Percentiles rank a stretch among this genome's conserved stretches.
Evolutionary conservation across 1,284 basidiomycete species (phyloP).

Genomic region (Ceratobasidium sp.): DNA sequence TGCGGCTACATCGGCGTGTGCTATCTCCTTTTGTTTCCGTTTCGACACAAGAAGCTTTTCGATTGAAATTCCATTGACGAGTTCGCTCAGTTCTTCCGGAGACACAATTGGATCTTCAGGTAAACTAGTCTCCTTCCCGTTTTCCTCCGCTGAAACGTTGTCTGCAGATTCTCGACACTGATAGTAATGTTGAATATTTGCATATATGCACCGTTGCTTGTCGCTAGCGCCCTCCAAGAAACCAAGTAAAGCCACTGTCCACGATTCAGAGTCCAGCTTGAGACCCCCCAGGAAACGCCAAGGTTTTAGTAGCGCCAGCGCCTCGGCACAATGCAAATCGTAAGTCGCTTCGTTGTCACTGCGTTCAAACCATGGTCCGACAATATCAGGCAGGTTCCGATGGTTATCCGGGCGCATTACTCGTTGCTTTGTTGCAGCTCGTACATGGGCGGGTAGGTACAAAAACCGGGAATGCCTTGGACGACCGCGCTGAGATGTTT

Average conservation of each 20-base stretch:
- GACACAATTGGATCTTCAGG: background rate
- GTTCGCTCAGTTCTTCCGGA: background rate
- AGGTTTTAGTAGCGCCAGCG: conserved; percentile 36
- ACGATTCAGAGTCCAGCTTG: background rate
- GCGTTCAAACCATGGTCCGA: conserved; percentile 25
- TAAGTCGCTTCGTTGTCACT: conserved; percentile 11
- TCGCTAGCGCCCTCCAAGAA: background rate
- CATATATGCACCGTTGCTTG: background rate
- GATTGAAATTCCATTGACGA: background rate
- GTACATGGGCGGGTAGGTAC: conserved; percentile 11
- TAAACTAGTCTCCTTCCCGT: no score
- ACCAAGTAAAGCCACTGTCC: conserved; percentile 14
- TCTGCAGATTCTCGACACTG: conserved; percentile 20
- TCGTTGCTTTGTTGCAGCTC: background rate
- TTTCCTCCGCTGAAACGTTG: background rate
- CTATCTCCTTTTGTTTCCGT: background rate
- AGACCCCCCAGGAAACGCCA: conserved; percentile 20
- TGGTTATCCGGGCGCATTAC: conserved; percentile 11
- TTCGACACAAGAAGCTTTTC: background rate
- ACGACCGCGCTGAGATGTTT: background rate
- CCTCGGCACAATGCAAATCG: conserved; percentile 1
- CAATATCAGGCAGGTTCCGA: conserved; percentile 20
- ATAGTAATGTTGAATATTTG: conserved; percentile 41
- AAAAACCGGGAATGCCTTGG: background rate
- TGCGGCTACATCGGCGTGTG: background rate